Percentiles rank a stretch among this genome's conserved stretches.
Evolutionary conservation across 23 red algal genomes (phyloP).

Genomic region (Agarophyton chilense): DNA sequence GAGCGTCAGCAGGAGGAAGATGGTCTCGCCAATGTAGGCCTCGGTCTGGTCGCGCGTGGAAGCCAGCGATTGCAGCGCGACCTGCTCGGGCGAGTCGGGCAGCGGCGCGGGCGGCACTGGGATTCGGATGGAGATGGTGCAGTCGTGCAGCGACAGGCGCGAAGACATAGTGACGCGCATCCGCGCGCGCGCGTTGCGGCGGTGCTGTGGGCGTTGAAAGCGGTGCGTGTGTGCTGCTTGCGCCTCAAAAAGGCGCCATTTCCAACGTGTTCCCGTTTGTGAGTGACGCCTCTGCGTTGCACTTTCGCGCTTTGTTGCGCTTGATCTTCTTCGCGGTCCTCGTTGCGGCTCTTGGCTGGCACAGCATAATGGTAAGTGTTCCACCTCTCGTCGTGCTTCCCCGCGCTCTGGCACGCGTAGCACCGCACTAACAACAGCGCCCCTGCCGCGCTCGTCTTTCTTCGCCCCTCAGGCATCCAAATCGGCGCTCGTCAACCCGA

Average conservation of each 20-base stretch:
- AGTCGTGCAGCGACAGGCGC: constrained; percentile 60
- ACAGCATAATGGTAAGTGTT: too few relatives aligned
- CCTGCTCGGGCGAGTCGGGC: background rate
- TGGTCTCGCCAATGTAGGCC: constrained; percentile 47
- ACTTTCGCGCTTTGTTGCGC: too few relatives aligned
- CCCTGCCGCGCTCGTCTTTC: background rate
- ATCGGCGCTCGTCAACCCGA: constrained; percentile 70
- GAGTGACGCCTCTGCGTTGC: too few relatives aligned
- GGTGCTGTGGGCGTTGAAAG: too few relatives aligned
- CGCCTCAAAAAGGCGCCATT: too few relatives aligned
- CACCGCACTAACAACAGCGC: background rate
- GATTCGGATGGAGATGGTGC: constrained; percentile 41
- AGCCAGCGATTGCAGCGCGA: constrained; percentile 26
- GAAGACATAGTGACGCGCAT: constrained; percentile 15
- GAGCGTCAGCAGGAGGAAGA: constrained; percentile 44
- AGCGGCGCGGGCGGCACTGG: constrained; percentile 1
- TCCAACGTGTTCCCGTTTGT: too few relatives aligned
- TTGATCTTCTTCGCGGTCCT: too few relatives aligned
- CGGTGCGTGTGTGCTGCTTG: too few relatives aligned
- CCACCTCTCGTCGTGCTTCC: too few relatives aligned
- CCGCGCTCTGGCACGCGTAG: too few relatives aligned
- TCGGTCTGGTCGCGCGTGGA: constrained; percentile 16
- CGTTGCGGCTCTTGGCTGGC: too few relatives aligned
- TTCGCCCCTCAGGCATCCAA: constrained; percentile 10
- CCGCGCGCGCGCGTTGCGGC: too few relatives aligned